These are phyloP conservation scores for Stropharia rugosoannulata DNA, from an alignment of 768 basidiomycete species.

Conservation along the genomic window DNA sequence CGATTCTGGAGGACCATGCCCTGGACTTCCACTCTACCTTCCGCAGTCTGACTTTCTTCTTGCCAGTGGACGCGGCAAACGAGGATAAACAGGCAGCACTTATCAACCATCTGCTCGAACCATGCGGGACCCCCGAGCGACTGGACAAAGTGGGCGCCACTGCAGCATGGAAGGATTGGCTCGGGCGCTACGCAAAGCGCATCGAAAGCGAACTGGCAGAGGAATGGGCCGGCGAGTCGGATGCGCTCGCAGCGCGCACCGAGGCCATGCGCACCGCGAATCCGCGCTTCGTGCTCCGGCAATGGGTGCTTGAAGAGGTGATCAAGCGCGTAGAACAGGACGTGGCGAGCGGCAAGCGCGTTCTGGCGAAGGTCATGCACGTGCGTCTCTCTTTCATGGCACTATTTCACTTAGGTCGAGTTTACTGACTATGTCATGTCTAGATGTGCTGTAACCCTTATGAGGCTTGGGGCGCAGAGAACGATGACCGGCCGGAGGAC, in stretches of 20 bases:
- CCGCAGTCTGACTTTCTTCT: conserved; percentile 68
- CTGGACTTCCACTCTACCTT: conserved; percentile 92
- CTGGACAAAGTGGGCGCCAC: conserved; percentile 45
- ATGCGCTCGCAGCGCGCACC: conserved; percentile 46
- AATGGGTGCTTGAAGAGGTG: conserved; percentile 95
- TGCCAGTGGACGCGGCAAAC: conserved; percentile 25
- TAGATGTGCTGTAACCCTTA: conserved; percentile 90
- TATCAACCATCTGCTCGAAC: conserved; percentile 42
- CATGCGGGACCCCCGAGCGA: conserved; percentile 44
- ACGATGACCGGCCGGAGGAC: conserved; percentile 37
- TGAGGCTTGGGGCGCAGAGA: conserved; percentile 84
- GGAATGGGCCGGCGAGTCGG: conserved; percentile 36
- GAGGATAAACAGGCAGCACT: conserved; percentile 36
- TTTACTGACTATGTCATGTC: conserved; percentile 1
- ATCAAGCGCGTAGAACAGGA: conserved; percentile 77
- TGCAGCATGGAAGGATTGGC: conserved; percentile 60
- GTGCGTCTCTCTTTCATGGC: conserved; percentile 40
- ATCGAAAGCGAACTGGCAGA: conserved; percentile 51
- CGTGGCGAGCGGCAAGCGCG: conserved; percentile 55
- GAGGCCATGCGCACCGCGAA: conserved; percentile 61
- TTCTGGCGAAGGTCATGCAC: conserved; percentile 80
- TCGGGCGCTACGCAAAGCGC: conserved; percentile 58
- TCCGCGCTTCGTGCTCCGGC: conserved; percentile 89
- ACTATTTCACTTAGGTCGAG: background rate
- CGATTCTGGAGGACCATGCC: conserved; percentile 65